Evolutionary conservation across 495 filamentous ascomycete species (phyloP).

Genomic region (Xylaria scruposa): DNA sequence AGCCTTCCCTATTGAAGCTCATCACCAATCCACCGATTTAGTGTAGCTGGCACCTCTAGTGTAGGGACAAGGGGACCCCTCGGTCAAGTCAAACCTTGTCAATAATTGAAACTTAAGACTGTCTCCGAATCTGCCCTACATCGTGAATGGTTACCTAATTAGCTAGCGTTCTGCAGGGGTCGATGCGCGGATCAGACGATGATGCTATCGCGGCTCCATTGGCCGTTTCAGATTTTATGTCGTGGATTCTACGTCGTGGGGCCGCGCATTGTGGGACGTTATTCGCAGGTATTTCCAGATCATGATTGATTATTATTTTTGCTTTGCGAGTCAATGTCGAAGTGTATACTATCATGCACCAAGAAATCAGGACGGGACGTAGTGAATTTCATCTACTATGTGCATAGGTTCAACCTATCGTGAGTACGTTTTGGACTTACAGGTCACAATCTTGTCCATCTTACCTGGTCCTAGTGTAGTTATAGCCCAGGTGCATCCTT

Average conservation of each 20-base stretch:
- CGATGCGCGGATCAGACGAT: constrained; percentile 24
- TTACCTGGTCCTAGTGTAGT: neutral
- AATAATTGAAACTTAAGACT: constrained; percentile 18
- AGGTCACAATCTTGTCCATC: neutral
- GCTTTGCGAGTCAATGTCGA: neutral
- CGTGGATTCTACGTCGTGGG: constrained; percentile 1
- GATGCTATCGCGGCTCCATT: constrained; percentile 14
- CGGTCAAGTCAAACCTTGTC: neutral
- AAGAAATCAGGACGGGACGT: neutral
- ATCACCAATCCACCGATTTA: neutral
- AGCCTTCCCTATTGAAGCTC: neutral
- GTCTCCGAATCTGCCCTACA: constrained; percentile 10
- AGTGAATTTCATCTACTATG: neutral
- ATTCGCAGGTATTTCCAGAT: neutral
- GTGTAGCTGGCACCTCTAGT: constrained; percentile 10
- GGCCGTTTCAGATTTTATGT: constrained; percentile 21
- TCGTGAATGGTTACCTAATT: constrained; percentile 7
- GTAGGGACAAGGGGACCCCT: neutral
- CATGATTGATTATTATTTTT: neutral
- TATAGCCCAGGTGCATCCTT: neutral
- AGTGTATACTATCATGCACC: neutral
- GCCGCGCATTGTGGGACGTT: neutral
- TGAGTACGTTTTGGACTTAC: neutral
- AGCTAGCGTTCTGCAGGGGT: neutral
- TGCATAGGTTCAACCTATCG: neutral